Percentiles rank a stretch among this genome's conserved stretches.
Conservation (phyloP, 345 rosid species). For the Chamaenerion angustifolium region DNA sequence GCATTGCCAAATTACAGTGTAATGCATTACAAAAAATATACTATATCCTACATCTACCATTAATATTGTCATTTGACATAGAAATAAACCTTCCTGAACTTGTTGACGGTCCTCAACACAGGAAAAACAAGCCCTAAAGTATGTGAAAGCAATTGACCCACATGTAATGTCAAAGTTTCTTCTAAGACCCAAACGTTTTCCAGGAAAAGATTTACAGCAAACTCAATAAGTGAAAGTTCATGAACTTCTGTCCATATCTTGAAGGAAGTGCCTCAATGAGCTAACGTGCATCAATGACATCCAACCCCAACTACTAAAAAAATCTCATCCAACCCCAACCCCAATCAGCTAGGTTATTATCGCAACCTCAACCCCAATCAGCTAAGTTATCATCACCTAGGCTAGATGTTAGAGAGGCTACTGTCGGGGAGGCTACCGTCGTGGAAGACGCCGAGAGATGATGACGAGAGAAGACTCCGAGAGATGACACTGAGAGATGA, state of each 20-base stretch:
- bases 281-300: too few species aligned
- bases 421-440: too few species aligned
- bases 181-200: not conserved
- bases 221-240: not conserved
- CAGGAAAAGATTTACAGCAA: not conserved
- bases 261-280: constrained; percentile 4
- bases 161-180: constrained; percentile 23
- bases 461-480: too few species aligned
- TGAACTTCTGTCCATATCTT: not conserved
- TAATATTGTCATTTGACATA: not conserved
- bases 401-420: too few species aligned
- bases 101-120: constrained; percentile 69
- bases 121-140: constrained; percentile 67
- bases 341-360: too few species aligned
- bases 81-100: constrained; percentile 53
- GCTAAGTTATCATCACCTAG: too few species aligned
- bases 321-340: too few species aligned
- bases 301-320: too few species aligned
- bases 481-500: too few species aligned
- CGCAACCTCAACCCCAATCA: too few species aligned
- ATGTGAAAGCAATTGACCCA: constrained; percentile 28
- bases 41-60: not conserved
- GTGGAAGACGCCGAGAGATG: too few species aligned
- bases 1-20: too few species aligned
- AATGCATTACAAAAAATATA: not conserved